Percentiles rank a stretch among this genome's conserved stretches.
Evolutionary conservation across 805 yeast species (phyloP).

Genomic region (Suhomyces canberraensis): DNA sequence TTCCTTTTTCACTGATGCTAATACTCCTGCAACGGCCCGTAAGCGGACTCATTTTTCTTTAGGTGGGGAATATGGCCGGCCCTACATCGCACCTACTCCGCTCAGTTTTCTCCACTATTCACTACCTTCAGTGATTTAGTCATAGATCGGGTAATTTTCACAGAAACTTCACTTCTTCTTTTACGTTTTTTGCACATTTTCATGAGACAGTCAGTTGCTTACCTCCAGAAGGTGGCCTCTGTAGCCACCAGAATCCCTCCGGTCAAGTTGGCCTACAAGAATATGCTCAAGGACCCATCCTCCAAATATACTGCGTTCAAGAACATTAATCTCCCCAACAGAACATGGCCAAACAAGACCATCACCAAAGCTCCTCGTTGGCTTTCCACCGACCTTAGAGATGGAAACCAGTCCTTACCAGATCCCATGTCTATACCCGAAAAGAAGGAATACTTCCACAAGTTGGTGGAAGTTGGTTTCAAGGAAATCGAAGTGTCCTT

Average conservation of each 20-base stretch:
- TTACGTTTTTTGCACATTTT: no score
- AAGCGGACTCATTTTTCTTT: no score
- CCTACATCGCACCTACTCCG: not conserved
- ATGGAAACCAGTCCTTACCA: slow-evolving; percentile 78
- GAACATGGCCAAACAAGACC: slow-evolving; percentile 69
- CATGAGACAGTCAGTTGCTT: slow-evolving; percentile 23
- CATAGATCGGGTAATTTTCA: no score
- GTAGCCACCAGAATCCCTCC: slow-evolving; percentile 17
- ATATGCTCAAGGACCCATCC: slow-evolving; percentile 71
- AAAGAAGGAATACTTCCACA: slow-evolving; percentile 72
- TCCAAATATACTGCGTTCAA: slow-evolving; percentile 56
- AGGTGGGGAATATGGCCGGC: not conserved
- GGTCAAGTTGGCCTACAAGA: slow-evolving; percentile 16
- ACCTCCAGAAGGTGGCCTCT: slow-evolving; percentile 24
- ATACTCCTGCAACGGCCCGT: no score
- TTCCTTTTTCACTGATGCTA: no score
- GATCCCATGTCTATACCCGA: slow-evolving; percentile 78
- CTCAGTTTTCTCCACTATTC: not conserved
- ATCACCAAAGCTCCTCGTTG: slow-evolving; percentile 75
- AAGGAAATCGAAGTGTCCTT: slow-evolving; percentile 79
- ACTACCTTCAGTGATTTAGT: no score
- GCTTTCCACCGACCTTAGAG: slow-evolving; percentile 77
- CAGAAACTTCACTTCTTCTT: no score
- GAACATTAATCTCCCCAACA: slow-evolving; percentile 53
- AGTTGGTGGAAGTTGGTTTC: slow-evolving; percentile 68